Evolutionary conservation across 768 basidiomycete genomes (phyloP), one percentile per base, ranked within the genome.

Genomic region (Gymnopilus junonius): DNA sequence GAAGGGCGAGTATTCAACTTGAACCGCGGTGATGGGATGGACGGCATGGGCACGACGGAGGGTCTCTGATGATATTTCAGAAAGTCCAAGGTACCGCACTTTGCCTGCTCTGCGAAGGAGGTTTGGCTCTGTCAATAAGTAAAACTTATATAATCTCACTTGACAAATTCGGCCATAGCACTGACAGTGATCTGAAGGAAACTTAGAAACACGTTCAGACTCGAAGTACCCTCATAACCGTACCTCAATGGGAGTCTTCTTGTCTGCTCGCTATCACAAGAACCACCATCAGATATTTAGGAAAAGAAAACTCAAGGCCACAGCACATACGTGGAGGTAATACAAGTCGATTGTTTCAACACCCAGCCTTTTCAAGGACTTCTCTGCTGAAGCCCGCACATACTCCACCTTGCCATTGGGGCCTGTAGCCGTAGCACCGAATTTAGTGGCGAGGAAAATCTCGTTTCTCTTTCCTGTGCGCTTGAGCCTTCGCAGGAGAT

Each of bases 361-460:
- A 8, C 80, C 80, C 23, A 87, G 73, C 25, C 73, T 68, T 63
- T 74, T 68, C 40, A 87, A 70, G 0, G 83, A 83, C 60, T 59
- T 74, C 23, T 82, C 74, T 39, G 79, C 55, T 0, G 77, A 72
- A 43, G 76, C 67, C 2, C 73, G 73, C 14, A 80, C 79, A 59
- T 84, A 81, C 54, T 80, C 74, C 0, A 80, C 75, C 59, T 58
- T 80, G 48, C 64, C 77, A 59, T 74, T 67, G n/a, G 32, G 40
- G 29, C 65, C 71, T 20, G 55, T 67, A 29, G 61, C 34, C 1
- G 62, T 65, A 25, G 73, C 65, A 0, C 77, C 73, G 21, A 71
- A 76, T 63, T 90, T 90, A 17, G 87, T 88, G 3, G 87, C 86
- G 20, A 90, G 79, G 74, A 89, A 90, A 32, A 89, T 85, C 31